Conservation (phyloP, 495 filamentous ascomycete genomes). For the Penicillium macrosclerotiorum region DNA sequence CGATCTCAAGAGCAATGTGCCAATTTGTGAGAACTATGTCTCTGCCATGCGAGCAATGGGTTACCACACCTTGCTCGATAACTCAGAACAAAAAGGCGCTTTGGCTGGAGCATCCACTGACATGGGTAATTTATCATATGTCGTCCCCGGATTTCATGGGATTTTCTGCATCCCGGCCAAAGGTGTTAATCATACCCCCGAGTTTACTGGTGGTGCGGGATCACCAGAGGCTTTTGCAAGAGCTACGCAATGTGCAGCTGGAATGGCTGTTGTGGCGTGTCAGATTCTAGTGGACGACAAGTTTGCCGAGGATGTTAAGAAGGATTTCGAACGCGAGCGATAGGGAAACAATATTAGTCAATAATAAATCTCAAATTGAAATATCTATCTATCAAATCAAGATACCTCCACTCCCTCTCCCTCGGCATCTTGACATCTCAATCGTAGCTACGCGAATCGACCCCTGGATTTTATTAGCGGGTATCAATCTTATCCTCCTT, state of each 20-base stretch:
- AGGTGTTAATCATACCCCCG: constrained; percentile 55
- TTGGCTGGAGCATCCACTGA: constrained; percentile 35
- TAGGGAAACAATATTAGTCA: neutral
- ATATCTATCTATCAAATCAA: too few relatives aligned
- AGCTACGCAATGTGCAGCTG: constrained; percentile 51
- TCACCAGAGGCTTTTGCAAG: constrained; percentile 46
- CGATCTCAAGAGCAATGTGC: constrained; percentile 49
- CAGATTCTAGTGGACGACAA: constrained; percentile 46
- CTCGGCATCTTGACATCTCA: too few relatives aligned
- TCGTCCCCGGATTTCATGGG: constrained; percentile 57
- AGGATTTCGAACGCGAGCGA: constrained; percentile 23
- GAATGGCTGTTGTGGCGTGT: constrained; percentile 57
- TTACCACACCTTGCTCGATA: constrained; percentile 42
- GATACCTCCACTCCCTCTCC: too few relatives aligned
- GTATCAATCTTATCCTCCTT: too few relatives aligned
- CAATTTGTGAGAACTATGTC: constrained; percentile 52
- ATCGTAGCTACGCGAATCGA: too few relatives aligned
- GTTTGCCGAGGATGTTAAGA: constrained; percentile 30
- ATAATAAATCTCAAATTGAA: neutral
- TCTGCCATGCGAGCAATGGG: constrained; percentile 49
- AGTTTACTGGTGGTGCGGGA: constrained; percentile 53
- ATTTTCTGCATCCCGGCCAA: constrained; percentile 51
- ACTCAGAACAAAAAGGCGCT: constrained; percentile 32
- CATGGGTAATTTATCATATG: constrained; percentile 56
- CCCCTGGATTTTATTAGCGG: too few relatives aligned